Base-by-base conservation (phyloP, 225 moss, liverwort and hornwort species). In the Antitrichia curtipendula region DNA sequence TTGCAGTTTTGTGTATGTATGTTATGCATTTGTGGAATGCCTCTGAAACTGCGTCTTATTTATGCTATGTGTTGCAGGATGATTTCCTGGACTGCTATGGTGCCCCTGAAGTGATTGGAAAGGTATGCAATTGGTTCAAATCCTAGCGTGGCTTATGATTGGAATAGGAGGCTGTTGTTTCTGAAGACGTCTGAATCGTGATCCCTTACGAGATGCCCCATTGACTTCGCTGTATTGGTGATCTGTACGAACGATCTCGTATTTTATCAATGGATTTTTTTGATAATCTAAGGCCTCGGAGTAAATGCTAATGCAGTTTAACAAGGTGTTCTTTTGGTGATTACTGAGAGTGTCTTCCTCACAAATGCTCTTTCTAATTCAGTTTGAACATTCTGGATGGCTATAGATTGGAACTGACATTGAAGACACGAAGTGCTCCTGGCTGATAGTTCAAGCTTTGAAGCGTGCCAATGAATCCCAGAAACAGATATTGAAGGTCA, bases 401-500 rank as follows among this genome's bases (percentile, higher is more conserved):
- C 73, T 80, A 43, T 90, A 99, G 98, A 95, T 99, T 90, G 98
- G 98, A 91, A 99, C 98, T 29, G 97, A 99, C 79, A 99, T 99
- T 36, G 98, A 99, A 92, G 97, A 99, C 84, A 97, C 97, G 10
- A 99, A 97, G 91, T 99, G 98, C 86, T 99, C 98, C n/a, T 99
- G 98, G 97, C 80, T 99, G 85, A 92, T 99, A 36, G 97, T 97
- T 76, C 97, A 95, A 92, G 98, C 98, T 77, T 87, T 99, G 91
- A 94, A 94, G 84, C 91, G 90, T 81, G 98, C 98, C 73, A 92
- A 92, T 91, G 94, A 92, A 70, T 88, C 90, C 75, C 97, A 99
- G 90, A 99, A 99, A 83, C 76, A 82, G 66, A 89, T 76, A 3
- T 86, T 95, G 84, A 92, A 96, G 90, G 97, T 96, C 63, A 62